Base-by-base conservation (phyloP, 2,329 filamentous ascomycete species). In the Rutstroemia sp. region DNA sequence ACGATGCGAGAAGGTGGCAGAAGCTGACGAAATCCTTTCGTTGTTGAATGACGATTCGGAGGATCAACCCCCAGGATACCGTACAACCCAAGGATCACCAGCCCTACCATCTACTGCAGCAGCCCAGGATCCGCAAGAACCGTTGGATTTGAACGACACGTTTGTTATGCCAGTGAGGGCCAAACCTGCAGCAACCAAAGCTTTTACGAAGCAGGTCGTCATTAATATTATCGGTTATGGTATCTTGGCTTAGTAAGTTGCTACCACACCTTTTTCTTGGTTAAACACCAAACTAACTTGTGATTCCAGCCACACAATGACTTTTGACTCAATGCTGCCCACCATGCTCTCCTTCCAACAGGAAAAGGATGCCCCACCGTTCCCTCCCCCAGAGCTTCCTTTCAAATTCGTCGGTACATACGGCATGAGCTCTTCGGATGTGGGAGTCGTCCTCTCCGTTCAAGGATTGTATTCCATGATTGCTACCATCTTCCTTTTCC, bases 381-480 rank as follows among this genome's bases (percentile, higher is more conserved):
- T 81, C 68, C 61, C 76, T 27, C 70, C 72, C 16, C 65, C 73
- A n/a, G 61, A 79, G 73, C 79, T 96, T 2, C 92, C 92, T 0
- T 94, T 99, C 77, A 87, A 88, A 65, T 97, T 99, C 65, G 84
- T 84, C 3, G 90, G 90, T 58, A 92, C 94, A 18, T 92, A 96
- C 64, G 88, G 84, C 25, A 80, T 96, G 58, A 80, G 87, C 53
- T 92, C 90, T 14, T 89, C 91, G 69, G 83, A 84, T 5, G 92
- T 96, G 59, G 94, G 94, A 39, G 78, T 91, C 58, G 90, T 99
- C 71, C 82, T 97, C 60, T 90, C 92, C 1, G 79, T 90, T 1
- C 92, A 97, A 72, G 94, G 92, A 16, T 75, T 90, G 45, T 94
- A 96, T 71, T 94, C 94, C 21, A 88, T 97, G 77, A 74, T 94